A percentile compares a stretch with the other conserved stretches of the same genome.
These are phyloP conservation scores for Elongisporangium anandrum DNA, from an alignment of 352 stramenopile species.

Conservation along the genomic window DNA sequence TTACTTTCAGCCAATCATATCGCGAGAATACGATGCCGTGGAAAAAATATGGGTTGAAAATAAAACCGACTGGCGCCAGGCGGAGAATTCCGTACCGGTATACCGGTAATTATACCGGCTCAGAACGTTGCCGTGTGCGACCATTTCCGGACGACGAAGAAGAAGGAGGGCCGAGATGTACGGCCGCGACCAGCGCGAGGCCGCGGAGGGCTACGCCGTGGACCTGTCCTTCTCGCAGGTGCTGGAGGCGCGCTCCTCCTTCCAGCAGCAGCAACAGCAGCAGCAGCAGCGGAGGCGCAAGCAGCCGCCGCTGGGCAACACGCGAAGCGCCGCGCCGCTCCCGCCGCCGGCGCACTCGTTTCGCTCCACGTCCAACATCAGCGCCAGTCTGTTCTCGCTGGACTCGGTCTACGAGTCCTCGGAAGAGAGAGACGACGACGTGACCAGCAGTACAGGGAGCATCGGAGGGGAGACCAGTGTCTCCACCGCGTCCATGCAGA, in stretches of 20 bases:
- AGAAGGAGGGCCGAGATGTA: conserved; percentile 26
- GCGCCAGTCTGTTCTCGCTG: conserved; percentile 44
- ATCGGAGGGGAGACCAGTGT: conserved; percentile 4
- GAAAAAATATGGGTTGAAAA: not conserved
- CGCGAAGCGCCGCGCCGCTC: conserved; percentile 6
- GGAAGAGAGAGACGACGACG: conserved; percentile 35
- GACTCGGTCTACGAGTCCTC: conserved; percentile 58
- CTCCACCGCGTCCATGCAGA: conserved; percentile 9
- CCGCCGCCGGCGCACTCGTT: conserved; percentile 6
- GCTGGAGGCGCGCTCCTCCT: conserved; percentile 56
- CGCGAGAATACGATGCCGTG: not conserved
- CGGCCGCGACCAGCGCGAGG: conserved; percentile 22
- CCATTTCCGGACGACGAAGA: not conserved
- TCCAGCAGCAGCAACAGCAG: conserved; percentile 36
- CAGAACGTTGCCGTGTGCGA: not conserved
- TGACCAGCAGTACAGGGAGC: conserved; percentile 6
- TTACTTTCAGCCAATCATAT: not conserved
- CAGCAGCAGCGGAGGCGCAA: conserved; percentile 8
- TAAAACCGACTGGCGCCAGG: not conserved
- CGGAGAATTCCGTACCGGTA: not conserved
- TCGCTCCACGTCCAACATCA: conserved; percentile 17
- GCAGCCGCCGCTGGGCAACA: conserved; percentile 7
- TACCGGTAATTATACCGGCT: not conserved
- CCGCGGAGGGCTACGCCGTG: conserved; percentile 23
- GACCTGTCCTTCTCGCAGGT: conserved; percentile 83